Conservation (phyloP, 2,329 filamentous ascomycete species). For the Colletotrichum aenigma region DNA sequence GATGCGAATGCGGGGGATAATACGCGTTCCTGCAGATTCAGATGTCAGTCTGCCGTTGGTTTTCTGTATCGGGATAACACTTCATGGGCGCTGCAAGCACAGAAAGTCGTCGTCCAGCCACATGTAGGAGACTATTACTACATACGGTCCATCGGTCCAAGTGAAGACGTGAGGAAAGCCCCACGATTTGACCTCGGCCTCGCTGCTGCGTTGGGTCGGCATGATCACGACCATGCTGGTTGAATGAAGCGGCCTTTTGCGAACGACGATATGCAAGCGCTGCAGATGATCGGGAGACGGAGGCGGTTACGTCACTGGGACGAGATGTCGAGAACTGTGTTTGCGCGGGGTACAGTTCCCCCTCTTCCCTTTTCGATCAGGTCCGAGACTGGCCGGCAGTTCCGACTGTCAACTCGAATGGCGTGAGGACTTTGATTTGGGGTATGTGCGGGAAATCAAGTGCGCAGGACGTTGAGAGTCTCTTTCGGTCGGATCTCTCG, state of each 20-base stretch:
- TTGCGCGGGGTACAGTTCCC: not conserved
- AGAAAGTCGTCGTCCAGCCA: not conserved
- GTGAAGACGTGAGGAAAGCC: constrained; percentile 73
- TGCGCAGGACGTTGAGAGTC: not conserved
- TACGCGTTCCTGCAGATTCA: constrained; percentile 60
- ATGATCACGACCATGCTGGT: not conserved
- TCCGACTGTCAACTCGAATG: not conserved
- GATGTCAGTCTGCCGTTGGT: not conserved
- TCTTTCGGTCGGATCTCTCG: not conserved
- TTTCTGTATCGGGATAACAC: not conserved
- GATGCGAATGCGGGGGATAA: constrained; percentile 71
- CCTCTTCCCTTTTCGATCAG: not conserved
- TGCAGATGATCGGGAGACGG: not conserved
- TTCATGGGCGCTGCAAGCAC: not conserved
- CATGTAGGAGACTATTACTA: constrained; percentile 22
- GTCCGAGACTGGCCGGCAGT: not conserved
- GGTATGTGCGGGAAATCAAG: not conserved
- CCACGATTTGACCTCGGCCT: constrained; percentile 70
- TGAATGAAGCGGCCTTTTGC: not conserved
- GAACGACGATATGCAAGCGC: not conserved
- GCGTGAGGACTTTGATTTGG: not conserved
- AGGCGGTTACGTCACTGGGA: constrained; percentile 6
- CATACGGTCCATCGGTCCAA: constrained; percentile 73
- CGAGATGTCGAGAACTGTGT: not conserved
- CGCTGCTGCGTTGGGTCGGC: constrained; percentile 48